phyloP scores from a whole-genome alignment of 1,139 yeast species.

The Insectozyma bohioensis region DNA sequence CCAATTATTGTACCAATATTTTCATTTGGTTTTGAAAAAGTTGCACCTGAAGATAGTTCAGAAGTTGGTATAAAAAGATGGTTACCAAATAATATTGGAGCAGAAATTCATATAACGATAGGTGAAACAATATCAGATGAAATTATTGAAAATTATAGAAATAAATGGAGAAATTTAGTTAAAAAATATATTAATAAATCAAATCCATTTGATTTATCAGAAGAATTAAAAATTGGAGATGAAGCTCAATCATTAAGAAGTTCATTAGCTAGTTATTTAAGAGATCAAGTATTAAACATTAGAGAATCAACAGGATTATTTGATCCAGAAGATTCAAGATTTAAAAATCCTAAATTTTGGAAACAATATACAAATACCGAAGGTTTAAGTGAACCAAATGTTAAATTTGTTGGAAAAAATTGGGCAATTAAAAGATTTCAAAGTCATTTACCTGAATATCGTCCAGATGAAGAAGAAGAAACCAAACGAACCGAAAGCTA shows the following conservation, averaged over 20 bases:
- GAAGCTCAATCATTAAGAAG: slow-evolving; percentile 67
- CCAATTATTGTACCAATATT: slow-evolving; percentile 92
- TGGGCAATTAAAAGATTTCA: slow-evolving; percentile 79
- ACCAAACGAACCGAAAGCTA: too few species aligned
- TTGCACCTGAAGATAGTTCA: slow-evolving; percentile 77
- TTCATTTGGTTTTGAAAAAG: slow-evolving; percentile 80
- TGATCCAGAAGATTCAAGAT: slow-evolving; percentile 56
- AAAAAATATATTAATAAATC: slow-evolving; percentile 48
- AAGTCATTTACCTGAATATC: slow-evolving; percentile 48
- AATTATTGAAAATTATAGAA: slow-evolving; percentile 58
- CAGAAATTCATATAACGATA: slow-evolving; percentile 65
- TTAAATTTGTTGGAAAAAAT: slow-evolving; percentile 68
- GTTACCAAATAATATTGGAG: slow-evolving; percentile 66
- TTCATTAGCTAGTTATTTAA: slow-evolving; percentile 64
- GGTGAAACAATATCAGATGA: slow-evolving; percentile 72
- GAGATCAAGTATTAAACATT: slow-evolving; percentile 61
- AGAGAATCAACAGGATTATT: slow-evolving; percentile 54
- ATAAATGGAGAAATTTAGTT: slow-evolving; percentile 67
- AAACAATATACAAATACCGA: slow-evolving; percentile 58
- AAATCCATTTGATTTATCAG: slow-evolving; percentile 59
- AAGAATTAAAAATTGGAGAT: slow-evolving; percentile 59
- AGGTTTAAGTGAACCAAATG: slow-evolving; percentile 66
- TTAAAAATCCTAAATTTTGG: slow-evolving; percentile 75
- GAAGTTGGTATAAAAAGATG: slow-evolving; percentile 53
- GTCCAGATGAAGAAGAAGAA: slow-evolving; percentile 11